Base-by-base conservation (phyloP, 129 eudicot genomes). In the Oenanthe sinensis region DNA sequence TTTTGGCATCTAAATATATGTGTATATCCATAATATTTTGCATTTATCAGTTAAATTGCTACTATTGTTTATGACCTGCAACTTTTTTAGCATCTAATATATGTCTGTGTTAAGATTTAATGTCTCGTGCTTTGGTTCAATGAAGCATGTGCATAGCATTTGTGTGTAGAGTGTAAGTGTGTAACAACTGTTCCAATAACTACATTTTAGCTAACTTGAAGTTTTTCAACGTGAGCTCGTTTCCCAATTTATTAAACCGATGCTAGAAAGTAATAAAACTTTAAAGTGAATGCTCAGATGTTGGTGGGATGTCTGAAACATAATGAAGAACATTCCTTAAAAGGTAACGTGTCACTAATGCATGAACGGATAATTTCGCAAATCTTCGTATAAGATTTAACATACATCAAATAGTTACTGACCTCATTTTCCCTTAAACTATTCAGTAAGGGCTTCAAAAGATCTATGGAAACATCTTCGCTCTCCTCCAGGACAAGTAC, bases 401-500 rank as follows among this genome's bases (percentile, higher is more conserved):
- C 43, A 79, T 44, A 37, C 10, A 13, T 60, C 54, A 71, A 75
- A 33, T 54, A 43, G 73, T 45, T n/a, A 26, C 67, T 20, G 11
- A 89, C 91, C 97, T 82, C 82, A 8, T 83, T 81, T 84, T 62
- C 71, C 79, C 48, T 90, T 77, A 91, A 80, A 76, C 77, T 67
- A 71, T 86, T 86, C 81, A 95, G 82, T 15, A 95, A 77, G 36
- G 96, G 86, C 77, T 84, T 75, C 63, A 95, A 88, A 69, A 95
- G 78, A 20, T 95, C 98, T 17, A 78, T 37, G 13, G 96, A 87
- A 78, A 95, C 80, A 24, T 91, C 96, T 85, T 95, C 97, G 74
- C 98, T 91, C 88, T 91, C 98, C 79, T 95, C 97, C 10, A 91
- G 55, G 42, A 91, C 93, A 82, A 91, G 86, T 26, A 88, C 80